These are phyloP conservation scores for Fagopyrum tataricum DNA, from an alignment of 148 eudicot genomes.

Conservation along the genomic window DNA sequence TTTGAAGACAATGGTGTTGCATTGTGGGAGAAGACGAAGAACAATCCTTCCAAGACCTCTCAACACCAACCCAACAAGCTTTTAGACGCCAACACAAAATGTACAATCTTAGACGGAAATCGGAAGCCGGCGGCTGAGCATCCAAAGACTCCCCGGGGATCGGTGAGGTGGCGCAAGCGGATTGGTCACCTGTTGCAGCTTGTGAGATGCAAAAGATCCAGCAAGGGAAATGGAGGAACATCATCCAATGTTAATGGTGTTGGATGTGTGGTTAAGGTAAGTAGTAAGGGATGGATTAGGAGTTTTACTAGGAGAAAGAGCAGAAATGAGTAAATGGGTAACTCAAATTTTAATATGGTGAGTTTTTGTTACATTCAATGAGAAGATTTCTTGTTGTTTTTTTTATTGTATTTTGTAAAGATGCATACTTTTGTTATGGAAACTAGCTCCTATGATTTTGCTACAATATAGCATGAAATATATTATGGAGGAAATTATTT, in stretches of 20 bases:
- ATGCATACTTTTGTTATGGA: conserved; percentile 5
- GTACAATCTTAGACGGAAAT: not conserved
- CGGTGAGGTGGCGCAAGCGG: conserved; percentile 11
- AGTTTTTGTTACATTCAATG: not conserved
- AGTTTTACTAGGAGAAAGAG: conserved; percentile 6
- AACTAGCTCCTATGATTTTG: not conserved
- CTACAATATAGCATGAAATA: not conserved
- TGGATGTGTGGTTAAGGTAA: not conserved
- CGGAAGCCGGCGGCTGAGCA: not conserved
- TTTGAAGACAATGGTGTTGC: conserved; percentile 14
- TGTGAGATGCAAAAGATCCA: not conserved
- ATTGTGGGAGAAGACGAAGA: conserved; percentile 8
- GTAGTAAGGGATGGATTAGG: not conserved
- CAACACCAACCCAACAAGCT: not conserved
- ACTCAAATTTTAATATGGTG: not conserved
- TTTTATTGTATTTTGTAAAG: conserved; percentile 8
- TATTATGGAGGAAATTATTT: not conserved
- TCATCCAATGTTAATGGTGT: conserved; percentile 1
- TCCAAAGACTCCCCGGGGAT: not conserved
- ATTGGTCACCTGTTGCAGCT: conserved; percentile 8
- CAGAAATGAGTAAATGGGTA: not conserved
- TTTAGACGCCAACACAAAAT: not conserved
- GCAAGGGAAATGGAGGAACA: not conserved
- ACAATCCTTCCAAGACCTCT: not conserved
- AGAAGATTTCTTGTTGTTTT: not conserved